Evolutionary conservation across 1,284 basidiomycete species (phyloP).

Genomic region (Irpex sp.): DNA sequence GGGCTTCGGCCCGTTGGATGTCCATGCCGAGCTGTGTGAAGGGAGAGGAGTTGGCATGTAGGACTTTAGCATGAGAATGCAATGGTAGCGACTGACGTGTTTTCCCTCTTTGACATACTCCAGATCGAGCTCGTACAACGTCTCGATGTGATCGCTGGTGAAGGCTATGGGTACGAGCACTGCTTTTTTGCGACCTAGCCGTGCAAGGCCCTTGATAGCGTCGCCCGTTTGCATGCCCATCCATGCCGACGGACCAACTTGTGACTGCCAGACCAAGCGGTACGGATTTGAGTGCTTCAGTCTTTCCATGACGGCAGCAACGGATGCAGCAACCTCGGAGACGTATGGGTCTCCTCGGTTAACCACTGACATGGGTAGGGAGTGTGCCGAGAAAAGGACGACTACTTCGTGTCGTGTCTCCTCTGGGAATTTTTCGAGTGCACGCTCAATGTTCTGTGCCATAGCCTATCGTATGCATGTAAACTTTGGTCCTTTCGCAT

Average conservation of each 20-base stretch:
- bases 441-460: slow-evolving; percentile 82
- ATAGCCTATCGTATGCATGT: slow-evolving; percentile 60
- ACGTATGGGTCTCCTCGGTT: slow-evolving; percentile 99
- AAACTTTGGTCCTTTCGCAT: not conserved
- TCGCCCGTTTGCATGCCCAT: slow-evolving; percentile 96
- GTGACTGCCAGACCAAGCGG: slow-evolving; percentile 96
- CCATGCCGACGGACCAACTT: slow-evolving; percentile 98
- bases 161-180: slow-evolving; percentile 96
- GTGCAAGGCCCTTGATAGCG: slow-evolving; percentile 89
- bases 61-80: not conserved
- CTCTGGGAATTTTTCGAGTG: slow-evolving; percentile 79
- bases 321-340: slow-evolving; percentile 93
- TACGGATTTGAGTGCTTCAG: slow-evolving; percentile 80
- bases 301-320: slow-evolving; percentile 85
- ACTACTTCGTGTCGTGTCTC: slow-evolving; percentile 73
- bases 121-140: slow-evolving; percentile 93
- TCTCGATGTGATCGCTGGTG: slow-evolving; percentile 99
- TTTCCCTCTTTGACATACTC: slow-evolving; percentile 92
- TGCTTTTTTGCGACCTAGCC: slow-evolving; percentile 84
- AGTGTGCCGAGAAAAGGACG: slow-evolving; percentile 96
- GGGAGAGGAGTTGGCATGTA: not conserved
- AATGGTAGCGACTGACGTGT: slow-evolving; percentile 55
- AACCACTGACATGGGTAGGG: slow-evolving; percentile 94
- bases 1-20: slow-evolving; percentile 88
- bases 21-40: slow-evolving; percentile 80